Conservation (phyloP, 192 early-diverging fungal species). For the Pilaira anomala region DNA sequence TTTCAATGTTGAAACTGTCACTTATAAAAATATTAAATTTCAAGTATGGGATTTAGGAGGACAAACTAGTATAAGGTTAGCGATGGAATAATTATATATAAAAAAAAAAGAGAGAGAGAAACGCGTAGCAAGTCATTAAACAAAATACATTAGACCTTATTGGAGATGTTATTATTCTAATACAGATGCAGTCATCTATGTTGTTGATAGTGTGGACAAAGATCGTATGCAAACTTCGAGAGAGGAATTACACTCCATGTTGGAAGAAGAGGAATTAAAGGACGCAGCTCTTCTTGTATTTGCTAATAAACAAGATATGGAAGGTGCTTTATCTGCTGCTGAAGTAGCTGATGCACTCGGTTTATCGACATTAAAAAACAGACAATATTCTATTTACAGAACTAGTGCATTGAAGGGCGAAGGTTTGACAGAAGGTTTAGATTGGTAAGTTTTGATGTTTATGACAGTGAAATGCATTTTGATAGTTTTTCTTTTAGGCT, state of each 20-base stretch:
- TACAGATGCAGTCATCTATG: conserved; percentile 98
- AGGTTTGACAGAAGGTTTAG: conserved; percentile 87
- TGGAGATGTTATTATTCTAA: conserved; percentile 99
- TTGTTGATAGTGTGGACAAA: conserved; percentile 90
- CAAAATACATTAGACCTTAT: conserved; percentile 86
- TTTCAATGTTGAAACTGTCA: conserved; percentile 90
- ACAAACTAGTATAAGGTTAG: conserved; percentile 61
- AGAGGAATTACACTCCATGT: conserved; percentile 90
- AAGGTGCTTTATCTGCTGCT: conserved; percentile 83
- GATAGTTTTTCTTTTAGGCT: conserved; percentile 30
- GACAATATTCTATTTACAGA: conserved; percentile 93
- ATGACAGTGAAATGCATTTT: background rate
- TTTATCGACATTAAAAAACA: conserved; percentile 77
- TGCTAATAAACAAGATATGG: conserved; percentile 99
- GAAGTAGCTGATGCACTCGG: conserved; percentile 87
- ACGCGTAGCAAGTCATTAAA: background rate
- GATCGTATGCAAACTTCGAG: conserved; percentile 84
- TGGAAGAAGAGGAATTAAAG: conserved; percentile 92
- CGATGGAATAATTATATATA: background rate
- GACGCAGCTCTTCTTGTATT: conserved; percentile 88
- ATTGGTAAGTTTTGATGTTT: conserved; percentile 72
- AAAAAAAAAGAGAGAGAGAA: background rate
- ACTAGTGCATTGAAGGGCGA: conserved; percentile 94
- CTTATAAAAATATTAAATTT: conserved; percentile 98
- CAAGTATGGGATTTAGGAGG: conserved; percentile 97